Evolutionary conservation across 208 protist species (phyloP), one percentile per base, ranked within the genome.

Genomic region (Trypanosoma theileri): DNA sequence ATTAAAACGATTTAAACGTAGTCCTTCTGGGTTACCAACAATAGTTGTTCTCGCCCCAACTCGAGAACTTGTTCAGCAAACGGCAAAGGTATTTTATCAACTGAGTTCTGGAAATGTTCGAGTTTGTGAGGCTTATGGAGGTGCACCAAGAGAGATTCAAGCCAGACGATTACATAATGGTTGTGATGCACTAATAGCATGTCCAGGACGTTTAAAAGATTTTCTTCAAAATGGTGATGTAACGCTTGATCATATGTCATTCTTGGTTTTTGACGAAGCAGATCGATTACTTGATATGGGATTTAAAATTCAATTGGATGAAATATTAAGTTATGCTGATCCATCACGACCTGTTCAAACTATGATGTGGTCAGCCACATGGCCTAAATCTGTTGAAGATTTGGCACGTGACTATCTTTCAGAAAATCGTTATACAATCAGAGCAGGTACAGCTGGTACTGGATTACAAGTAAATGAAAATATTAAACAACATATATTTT

Each of bases 251-350:
- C 61, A 85, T 24, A 59, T 99, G 17, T 81, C 97, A 55, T 98
- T 98, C 65, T 64, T 99, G 0, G 98, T 99, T 6, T 99, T 99
- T 80, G 99, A 99, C 82, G 99, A 99, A 82, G 99, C 98, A 11
- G 99, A 99, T 86, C 80, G 96, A 14, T 81, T 98, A 57, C 81
- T 98, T 24, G 95, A 98, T 69, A 98, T 98, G 95, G 93, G 95
- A 16, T 97, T 98, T 61, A 75, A 91, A 69, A 70, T 87, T n/a
- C 86, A 96, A 66, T 72, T 98, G 16, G 96, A 99, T 66, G 81
- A 94, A 26, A 99, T 99, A 71, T 31, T 99, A n/a, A 70, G 77
- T 41, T 88, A 89, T 71, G 46, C 87, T 21, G 79, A 86, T 52
- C 55, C 79, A 7, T 70, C 70, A 11, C 50, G 57, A 26, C 79